Conservation (phyloP, 495 filamentous ascomycete species). For the Neurospora cerealis region DNA sequence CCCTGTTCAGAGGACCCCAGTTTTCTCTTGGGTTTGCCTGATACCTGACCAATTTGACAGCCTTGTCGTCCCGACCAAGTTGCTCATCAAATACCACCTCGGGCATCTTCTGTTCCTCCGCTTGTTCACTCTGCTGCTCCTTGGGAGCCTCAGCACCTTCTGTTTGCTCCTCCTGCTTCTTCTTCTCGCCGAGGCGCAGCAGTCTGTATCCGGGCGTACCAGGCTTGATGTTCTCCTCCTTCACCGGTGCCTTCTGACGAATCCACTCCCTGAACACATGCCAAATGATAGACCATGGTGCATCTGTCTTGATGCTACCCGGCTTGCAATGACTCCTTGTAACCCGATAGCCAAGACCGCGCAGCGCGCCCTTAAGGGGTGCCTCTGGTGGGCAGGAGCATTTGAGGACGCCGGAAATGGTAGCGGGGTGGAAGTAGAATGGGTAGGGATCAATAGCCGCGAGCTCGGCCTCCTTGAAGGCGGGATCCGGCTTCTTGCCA, state of each 20-base stretch:
- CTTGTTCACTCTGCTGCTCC: constrained; percentile 6
- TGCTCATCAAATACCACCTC: constrained; percentile 74
- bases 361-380: constrained; percentile 68
- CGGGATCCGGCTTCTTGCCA: constrained; percentile 17
- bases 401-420: constrained; percentile 62
- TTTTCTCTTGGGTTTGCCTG: constrained; percentile 81
- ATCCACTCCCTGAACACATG: constrained; percentile 90
- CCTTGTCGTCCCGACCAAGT: constrained; percentile 56
- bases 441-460: constrained; percentile 58
- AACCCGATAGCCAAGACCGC: constrained; percentile 66
- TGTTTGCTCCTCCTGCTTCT: constrained; percentile 4
- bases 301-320: constrained; percentile 84
- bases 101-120: constrained; percentile 25
- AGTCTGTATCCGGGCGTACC: constrained; percentile 62
- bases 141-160: constrained; percentile 17
- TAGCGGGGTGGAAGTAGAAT: constrained; percentile 74
- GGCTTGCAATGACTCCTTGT: constrained; percentile 79
- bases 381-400: constrained; percentile 63
- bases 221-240: constrained; percentile 53
- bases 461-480: constrained; percentile 38
- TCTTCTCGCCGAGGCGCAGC: constrained; percentile 25
- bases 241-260: constrained; percentile 64
- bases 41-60: constrained; percentile 64
- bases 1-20: constrained; percentile 85
- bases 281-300: constrained; percentile 82